phyloP scores from a whole-genome alignment of 345 rosid species.

The Populus ilicifolia region DNA sequence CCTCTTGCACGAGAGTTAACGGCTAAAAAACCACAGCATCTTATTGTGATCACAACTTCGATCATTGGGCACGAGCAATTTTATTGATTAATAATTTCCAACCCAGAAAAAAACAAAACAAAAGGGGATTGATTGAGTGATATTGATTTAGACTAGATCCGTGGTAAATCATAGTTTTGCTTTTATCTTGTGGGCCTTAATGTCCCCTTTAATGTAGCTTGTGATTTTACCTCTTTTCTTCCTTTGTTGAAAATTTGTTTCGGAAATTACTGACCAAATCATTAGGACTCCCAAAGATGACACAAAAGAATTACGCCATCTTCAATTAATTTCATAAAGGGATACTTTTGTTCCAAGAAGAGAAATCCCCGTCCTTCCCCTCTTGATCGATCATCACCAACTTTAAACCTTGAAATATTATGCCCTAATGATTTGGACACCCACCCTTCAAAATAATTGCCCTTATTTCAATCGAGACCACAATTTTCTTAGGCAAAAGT shows the following conservation, averaged over 20 bases:
- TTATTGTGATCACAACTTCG: background rate
- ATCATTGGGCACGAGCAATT: background rate
- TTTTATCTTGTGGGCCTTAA: slow-evolving; percentile 15
- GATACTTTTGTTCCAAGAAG: slow-evolving; percentile 37
- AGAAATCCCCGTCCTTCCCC: slow-evolving; percentile 25
- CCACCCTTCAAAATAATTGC: background rate
- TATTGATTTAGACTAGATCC: background rate
- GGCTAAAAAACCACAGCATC: no score
- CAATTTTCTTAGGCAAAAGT: slow-evolving; percentile 11
- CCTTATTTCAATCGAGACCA: background rate
- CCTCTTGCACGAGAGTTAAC: no score
- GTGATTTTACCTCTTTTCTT: slow-evolving; percentile 16
- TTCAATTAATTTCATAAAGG: slow-evolving; percentile 31
- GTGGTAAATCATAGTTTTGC: background rate
- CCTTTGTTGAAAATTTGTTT: slow-evolving; percentile 38
- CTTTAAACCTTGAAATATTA: slow-evolving; percentile 26
- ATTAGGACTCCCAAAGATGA: slow-evolving; percentile 23
- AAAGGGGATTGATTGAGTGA: background rate
- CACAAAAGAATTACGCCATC: slow-evolving; percentile 15
- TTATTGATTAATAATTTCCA: background rate
- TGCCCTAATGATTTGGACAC: slow-evolving; percentile 37
- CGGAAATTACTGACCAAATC: slow-evolving; percentile 32
- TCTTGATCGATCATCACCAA: background rate
- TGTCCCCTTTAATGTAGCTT: slow-evolving; percentile 27
- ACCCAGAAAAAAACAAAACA: background rate